Base-by-base conservation (phyloP, 2,329 filamentous ascomycete genomes). In the Fusarium xylarioides region DNA sequence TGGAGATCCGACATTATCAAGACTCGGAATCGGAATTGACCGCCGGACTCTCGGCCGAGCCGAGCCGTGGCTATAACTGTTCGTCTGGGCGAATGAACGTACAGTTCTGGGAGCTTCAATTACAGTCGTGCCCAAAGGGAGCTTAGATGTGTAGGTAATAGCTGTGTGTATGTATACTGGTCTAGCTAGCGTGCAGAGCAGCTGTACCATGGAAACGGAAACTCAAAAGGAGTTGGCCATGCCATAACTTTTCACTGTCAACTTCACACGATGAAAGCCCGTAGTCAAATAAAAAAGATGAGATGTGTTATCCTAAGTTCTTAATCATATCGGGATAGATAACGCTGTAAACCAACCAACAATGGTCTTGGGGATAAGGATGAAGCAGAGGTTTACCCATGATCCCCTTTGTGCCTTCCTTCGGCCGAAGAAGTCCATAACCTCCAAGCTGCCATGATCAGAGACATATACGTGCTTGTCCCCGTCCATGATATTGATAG, bases 161-260 rank as follows among this genome's bases (percentile, higher is more conserved):
- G 7, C 14, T n/a, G 6, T 9, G 7, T 7, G 5, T 7, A 11
- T 47, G 8, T n/a, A 16, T n/a, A 12, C 7, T n/a, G 14, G 10
- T 16, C 14, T 49, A 5, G 2, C 7, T 18, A 9, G 21, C 5
- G 7, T 32, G 5, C 2, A 30, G 15, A 11, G 14, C 0, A 16
- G 19, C 11, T 12, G 11, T 9, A 18, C 4, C 3, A 18, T 30
- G 19, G 7, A 6, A 9, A 32, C 4, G 2, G 15, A 12, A 30
- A 49, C 7, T 9, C 7, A 49, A 30, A n/a, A 30, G 1, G 7
- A 49, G 21, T 30, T 30, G 28, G 7, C 5, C 28, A 32, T 49
- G 10, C 19, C 5, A 49, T 16, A 53, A 11, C 14, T 5, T 23
- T 50, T 4, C 16, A 12, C 4, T 34, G 4, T 15, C 16, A 50